Evolutionary conservation across 805 yeast species (phyloP), one percentile per base, ranked within the genome.

Genomic region (Metschnikowia orientalis): DNA sequence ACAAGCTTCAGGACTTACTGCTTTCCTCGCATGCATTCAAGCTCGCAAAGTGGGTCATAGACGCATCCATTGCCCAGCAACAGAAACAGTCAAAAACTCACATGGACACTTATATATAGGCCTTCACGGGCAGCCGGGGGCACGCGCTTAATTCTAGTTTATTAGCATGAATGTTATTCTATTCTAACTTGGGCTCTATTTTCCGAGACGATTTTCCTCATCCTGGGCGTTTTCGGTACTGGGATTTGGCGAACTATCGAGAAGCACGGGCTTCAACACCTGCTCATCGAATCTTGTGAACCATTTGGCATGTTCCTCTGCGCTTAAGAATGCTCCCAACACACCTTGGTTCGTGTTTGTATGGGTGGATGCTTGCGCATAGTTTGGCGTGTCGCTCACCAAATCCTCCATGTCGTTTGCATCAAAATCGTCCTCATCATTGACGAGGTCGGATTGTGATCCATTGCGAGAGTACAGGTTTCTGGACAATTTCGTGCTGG

Each of bases 261-360:
- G 69, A 33, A 90, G 71, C 0, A 87, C 95, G 1, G 97, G 97
- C 56, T 89, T 89, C 48, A 92, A 68, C 14, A 92, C 92, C 53
- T 86, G 86, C 48, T 92, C 96, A 54, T 92, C 99, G 53, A 92
- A 86, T 47, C 77, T 81, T 13, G 86, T 81, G 57, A 92, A 92
- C 97, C 98, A 90, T 53, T 75, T 79, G 8, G 89, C 83, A 40
- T 79, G 84, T 44, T 83, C 89, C 42, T 81, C 90, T 1, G 75
- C 71, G 39, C 67, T 65, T 19, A 72, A 50, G 34, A 67, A 60
- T 3, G 68, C 62, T 5, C 66, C 63, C 24, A 65, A 47, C 2
- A 64, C 57, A 6, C 72, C 70, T 24, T 27, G 35, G 6, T 30
- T 30, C 3, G 39, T 29, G 8, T 34, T 24, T 7, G 18, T 11